Percentiles rank a stretch among this genome's conserved stretches.
These are phyloP conservation scores for Barnettozyma californica DNA, from an alignment of 805 yeast genomes.

Conservation along the genomic window DNA sequence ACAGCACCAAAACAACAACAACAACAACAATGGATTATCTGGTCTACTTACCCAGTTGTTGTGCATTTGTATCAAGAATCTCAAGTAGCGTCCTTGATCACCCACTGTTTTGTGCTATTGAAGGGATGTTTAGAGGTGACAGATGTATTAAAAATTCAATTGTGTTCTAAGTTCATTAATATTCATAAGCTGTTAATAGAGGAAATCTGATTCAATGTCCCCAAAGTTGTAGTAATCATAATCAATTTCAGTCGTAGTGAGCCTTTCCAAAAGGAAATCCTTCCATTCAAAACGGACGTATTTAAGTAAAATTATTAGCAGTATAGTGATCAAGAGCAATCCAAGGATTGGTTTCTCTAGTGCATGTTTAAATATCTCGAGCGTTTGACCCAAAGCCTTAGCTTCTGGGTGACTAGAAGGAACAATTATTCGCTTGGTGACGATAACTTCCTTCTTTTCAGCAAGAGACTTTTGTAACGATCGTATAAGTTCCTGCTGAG, in stretches of 20 bases:
- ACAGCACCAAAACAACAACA: conserved; percentile 12
- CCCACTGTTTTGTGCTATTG: background rate
- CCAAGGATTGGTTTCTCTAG: background rate
- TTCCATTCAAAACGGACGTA: conserved; percentile 2
- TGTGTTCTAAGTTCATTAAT: background rate
- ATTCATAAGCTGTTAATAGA: conserved; percentile 3
- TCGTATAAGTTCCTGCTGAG: conserved; percentile 17
- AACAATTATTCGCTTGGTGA: conserved; percentile 2
- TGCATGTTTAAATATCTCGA: background rate
- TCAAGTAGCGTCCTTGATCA: background rate
- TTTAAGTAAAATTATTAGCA: background rate
- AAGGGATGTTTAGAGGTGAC: background rate
- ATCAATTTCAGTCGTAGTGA: conserved; percentile 15
- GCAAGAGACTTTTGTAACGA: conserved; percentile 11
- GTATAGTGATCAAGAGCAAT: background rate
- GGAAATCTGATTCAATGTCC: conserved; percentile 12
- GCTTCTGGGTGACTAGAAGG: background rate
- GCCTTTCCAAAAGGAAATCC: background rate
- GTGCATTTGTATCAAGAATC: conserved; percentile 31
- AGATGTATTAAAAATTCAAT: background rate
- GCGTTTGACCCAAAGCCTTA: background rate
- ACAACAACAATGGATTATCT: conserved; percentile 14
- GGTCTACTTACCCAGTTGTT: conserved; percentile 25
- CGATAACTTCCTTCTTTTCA: conserved; percentile 7
- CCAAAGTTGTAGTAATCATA: conserved; percentile 21